Base-by-base conservation (phyloP, 2,329 filamentous ascomycete species). In the Exophiala phaeomuriformis region DNA sequence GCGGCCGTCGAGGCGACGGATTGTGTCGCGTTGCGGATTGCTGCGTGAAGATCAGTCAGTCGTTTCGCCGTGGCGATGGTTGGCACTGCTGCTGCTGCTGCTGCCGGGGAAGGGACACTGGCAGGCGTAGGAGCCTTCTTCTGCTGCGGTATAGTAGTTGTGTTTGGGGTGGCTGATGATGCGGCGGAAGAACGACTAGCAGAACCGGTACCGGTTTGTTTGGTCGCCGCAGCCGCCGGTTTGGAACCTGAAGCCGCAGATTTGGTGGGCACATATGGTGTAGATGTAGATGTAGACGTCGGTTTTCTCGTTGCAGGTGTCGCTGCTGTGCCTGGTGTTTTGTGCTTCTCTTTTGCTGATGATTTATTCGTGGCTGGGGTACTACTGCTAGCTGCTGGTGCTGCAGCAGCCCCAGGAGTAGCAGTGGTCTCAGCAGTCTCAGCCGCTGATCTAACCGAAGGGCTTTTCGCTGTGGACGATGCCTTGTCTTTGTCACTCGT, bases 41-140 rank as follows among this genome's bases (percentile, higher is more conserved):
- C 44, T n/a, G 49, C 30, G 12, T 33, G 47, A 19, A 56, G 35
- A 30, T 49, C 51, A 12, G 30, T 49, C 10, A 58, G 49, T 27
- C 39, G 47, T 28, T 49, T 52, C 2, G 51, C 48, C 12, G 47
- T 47, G 29, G 47, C 29, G 36, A 51, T 41, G 8, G 48, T 54
- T 4, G 47, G 55, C 10, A 27, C 5, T 3, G 39, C 12, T 27
- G 39, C 39, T 28, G 12, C 5, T 41, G 27, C 28, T 5, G 12
- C 5, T 41, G 27, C 28, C 1, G 12, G 5, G 5, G 39, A 28
- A 8, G 36, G 46, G 12, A 29, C 19, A 19, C 12, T 33, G 5
- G 43, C 27, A 45, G 44, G 33, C 19, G 19, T 19, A 19, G 19
- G 19, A 19, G 19, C 19, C 19, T 19, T 19, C 19, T 19, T 19